phyloP scores from a whole-genome alignment of 768 basidiomycete genomes.

The Leccinum pellstonianum region DNA sequence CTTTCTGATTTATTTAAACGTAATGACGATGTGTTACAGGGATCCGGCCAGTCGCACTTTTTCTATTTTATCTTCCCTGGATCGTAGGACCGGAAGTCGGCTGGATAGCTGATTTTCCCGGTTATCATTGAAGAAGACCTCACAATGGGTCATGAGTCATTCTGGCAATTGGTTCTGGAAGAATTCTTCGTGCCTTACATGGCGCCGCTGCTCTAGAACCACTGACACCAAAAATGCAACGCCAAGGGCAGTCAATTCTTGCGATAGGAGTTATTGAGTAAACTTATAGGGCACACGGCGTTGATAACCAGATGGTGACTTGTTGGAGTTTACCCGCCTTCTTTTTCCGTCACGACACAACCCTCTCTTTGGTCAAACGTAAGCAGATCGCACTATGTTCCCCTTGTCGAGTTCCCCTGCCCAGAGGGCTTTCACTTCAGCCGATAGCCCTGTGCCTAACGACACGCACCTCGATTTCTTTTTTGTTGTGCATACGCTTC shows the following conservation, averaged over 20 bases:
- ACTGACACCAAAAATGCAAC: not conserved
- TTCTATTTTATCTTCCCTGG: not conserved
- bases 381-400: slow-evolving; percentile 5
- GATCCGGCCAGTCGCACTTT: not conserved
- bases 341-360: slow-evolving; percentile 3
- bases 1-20: not conserved
- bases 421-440: slow-evolving; percentile 1
- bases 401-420: not conserved
- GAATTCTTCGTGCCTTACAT: not conserved
- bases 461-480: not conserved
- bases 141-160: not conserved
- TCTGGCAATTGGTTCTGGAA: not conserved
- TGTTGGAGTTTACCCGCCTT: not conserved
- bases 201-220: not conserved
- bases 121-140: not conserved
- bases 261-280: slow-evolving; percentile 9
- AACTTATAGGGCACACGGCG: slow-evolving; percentile 13
- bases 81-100: not conserved
- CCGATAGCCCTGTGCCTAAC: slow-evolving; percentile 5
- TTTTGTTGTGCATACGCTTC: not conserved
- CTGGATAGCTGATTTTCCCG: not conserved
- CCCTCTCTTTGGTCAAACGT: slow-evolving; percentile 9
- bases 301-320: slow-evolving; percentile 3
- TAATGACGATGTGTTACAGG: not conserved
- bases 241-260: slow-evolving; percentile 10